These are phyloP conservation scores for Blastocystis sp. DNA, from an alignment of 352 stramenopile species.

Conservation along the genomic window DNA sequence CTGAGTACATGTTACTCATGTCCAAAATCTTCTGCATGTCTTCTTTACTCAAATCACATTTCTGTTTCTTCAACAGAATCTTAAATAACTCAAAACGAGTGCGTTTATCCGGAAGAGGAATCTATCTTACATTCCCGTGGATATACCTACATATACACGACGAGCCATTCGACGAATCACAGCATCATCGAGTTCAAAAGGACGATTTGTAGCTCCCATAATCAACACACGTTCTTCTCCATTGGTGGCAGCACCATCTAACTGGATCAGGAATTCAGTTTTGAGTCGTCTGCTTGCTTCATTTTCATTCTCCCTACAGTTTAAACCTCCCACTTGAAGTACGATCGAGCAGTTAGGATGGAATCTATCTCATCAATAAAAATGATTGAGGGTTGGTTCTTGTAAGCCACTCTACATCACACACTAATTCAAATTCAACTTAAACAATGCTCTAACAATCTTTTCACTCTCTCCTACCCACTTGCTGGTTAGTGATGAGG, in stretches of 20 bases:
- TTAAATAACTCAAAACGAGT: constrained; percentile 57
- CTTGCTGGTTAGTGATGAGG: constrained; percentile 78
- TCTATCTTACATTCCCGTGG: not conserved
- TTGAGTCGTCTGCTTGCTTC: constrained; percentile 78
- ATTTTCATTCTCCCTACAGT: constrained; percentile 69
- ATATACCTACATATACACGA: constrained; percentile 75
- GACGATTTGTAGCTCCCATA: constrained; percentile 78
- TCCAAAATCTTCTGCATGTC: constrained; percentile 28
- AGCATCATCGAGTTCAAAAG: constrained; percentile 76
- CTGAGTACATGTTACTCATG: constrained; percentile 9
- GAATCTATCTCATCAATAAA: constrained; percentile 82
- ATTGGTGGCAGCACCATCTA: constrained; percentile 74
- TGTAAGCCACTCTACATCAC: constrained; percentile 48
- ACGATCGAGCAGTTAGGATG: constrained; percentile 69
- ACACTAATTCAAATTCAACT: constrained; percentile 73
- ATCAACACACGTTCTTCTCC: constrained; percentile 74
- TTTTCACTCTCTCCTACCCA: constrained; percentile 82
- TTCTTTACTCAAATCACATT: constrained; percentile 11
- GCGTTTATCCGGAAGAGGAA: constrained; percentile 35
- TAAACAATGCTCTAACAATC: constrained; percentile 77
- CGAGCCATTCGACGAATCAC: constrained; percentile 78
- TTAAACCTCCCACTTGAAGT: not conserved
- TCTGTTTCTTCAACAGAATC: constrained; percentile 58
- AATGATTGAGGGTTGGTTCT: constrained; percentile 71
- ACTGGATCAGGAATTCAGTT: constrained; percentile 81